phyloP scores from a whole-genome alignment of 306 rosid species.

The Dryas alaskensis region DNA sequence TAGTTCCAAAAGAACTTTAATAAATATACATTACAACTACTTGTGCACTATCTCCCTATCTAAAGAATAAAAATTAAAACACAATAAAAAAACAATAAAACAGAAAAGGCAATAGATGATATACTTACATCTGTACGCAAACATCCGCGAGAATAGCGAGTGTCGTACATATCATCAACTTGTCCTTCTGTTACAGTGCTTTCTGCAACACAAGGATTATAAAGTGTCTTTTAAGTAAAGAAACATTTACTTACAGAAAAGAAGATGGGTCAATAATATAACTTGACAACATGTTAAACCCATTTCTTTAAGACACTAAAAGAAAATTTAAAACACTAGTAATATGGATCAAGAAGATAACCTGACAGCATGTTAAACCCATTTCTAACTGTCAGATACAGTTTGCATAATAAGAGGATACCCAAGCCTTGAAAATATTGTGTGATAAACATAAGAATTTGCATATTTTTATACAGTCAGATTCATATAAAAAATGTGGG shows the following conservation, averaged over 20 bases:
- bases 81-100: neutral
- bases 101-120: neutral
- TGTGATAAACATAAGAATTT: neutral
- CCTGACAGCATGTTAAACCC: neutral
- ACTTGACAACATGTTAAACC: too few species aligned
- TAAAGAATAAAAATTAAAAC: neutral
- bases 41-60: neutral
- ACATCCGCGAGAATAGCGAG: constrained; percentile 35
- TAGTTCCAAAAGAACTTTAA: neutral
- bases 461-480: neutral
- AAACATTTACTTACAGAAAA: neutral
- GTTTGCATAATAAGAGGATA: neutral
- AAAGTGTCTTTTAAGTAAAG: constrained; percentile 18
- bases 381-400: neutral
- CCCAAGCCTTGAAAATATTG: neutral
- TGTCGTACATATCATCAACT: constrained; percentile 28
- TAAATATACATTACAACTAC: neutral
- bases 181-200: constrained; percentile 46
- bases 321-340: neutral
- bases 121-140: constrained; percentile 49
- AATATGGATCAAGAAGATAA: neutral
- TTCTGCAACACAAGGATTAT: constrained; percentile 41
- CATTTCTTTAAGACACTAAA: neutral
- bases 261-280: too few species aligned
- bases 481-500: neutral